Evolutionary conservation across 2,329 filamentous ascomycete species (phyloP).

Genomic region (Colletotrichum theobromicola): DNA sequence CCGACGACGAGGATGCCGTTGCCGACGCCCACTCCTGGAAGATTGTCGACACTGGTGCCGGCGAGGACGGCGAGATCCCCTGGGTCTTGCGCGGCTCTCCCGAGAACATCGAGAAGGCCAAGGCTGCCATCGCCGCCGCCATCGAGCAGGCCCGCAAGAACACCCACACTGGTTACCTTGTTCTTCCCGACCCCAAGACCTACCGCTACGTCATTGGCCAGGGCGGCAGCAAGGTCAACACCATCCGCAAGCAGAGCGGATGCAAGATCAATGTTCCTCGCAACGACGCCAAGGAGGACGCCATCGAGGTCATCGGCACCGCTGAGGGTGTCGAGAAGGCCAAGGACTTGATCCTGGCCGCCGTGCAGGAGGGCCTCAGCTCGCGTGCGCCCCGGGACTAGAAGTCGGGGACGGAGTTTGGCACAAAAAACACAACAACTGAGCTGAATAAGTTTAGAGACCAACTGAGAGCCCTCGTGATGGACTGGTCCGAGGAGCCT

Average conservation of each 20-base stretch:
- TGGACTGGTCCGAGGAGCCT: neutral
- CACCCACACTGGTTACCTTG: constrained; percentile 81
- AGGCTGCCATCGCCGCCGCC: constrained; percentile 73
- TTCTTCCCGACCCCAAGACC: constrained; percentile 85
- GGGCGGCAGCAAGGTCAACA: constrained; percentile 89
- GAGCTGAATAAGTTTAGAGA: neutral
- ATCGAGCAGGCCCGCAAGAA: constrained; percentile 74
- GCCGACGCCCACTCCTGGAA: constrained; percentile 83
- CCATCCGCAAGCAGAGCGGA: constrained; percentile 88
- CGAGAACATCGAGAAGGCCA: constrained; percentile 84
- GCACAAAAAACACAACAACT: neutral
- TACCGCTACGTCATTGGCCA: constrained; percentile 92
- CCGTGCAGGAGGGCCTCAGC: constrained; percentile 68
- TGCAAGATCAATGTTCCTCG: constrained; percentile 94
- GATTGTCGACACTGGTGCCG: constrained; percentile 67
- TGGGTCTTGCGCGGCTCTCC: constrained; percentile 85
- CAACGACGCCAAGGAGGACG: constrained; percentile 75
- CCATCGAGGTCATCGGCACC: constrained; percentile 87
- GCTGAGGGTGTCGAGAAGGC: constrained; percentile 85
- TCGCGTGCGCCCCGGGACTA: constrained; percentile 17
- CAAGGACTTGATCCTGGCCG: constrained; percentile 85
- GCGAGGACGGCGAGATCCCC: constrained; percentile 76
- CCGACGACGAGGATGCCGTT: constrained; percentile 74
- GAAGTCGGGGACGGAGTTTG: neutral
- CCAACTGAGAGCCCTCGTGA: neutral